Percentiles rank a stretch among this genome's conserved stretches.
Conservation (phyloP, 768 basidiomycete species). For the Lentinula lateritia region DNA sequence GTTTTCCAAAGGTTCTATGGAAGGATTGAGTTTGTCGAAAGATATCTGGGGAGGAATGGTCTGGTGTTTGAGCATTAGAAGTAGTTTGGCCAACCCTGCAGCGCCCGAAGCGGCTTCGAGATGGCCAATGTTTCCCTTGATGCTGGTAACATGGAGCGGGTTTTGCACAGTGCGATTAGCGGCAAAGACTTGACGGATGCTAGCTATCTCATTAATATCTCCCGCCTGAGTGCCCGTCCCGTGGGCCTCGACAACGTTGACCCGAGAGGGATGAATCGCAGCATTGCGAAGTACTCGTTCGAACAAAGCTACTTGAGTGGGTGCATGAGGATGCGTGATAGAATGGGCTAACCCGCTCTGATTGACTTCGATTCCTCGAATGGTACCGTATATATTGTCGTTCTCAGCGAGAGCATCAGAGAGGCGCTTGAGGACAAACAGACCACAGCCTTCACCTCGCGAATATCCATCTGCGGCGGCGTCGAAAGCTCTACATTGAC, state of each 20-base stretch:
- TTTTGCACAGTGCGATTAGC: conserved; percentile 33
- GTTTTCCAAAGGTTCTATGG: conserved; percentile 37
- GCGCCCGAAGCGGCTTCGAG: conserved; percentile 73
- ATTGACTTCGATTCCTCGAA: conserved; percentile 66
- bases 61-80: conserved; percentile 58
- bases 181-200: conserved; percentile 52
- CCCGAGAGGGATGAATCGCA: conserved; percentile 35
- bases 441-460: conserved; percentile 62
- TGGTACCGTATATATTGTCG: conserved; percentile 64
- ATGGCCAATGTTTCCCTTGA: conserved; percentile 75
- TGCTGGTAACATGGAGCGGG: conserved; percentile 59
- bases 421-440: conserved; percentile 70
- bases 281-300: conserved; percentile 37
- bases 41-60: conserved; percentile 60
- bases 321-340: conserved; percentile 67
- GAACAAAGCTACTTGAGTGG: conserved; percentile 58
- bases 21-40: conserved; percentile 49
- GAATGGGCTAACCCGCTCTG: conserved; percentile 63
- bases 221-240: conserved; percentile 72
- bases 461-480: conserved; percentile 70
- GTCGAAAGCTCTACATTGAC: conserved; percentile 69
- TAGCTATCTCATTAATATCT: conserved; percentile 60
- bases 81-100: conserved; percentile 62
- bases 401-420: conserved; percentile 60
- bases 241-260: conserved; percentile 70